Evolutionary conservation across 2,329 filamentous ascomycete species (phyloP), one percentile per base, ranked within the genome.

Genomic region (Botrytis tulipae): DNA sequence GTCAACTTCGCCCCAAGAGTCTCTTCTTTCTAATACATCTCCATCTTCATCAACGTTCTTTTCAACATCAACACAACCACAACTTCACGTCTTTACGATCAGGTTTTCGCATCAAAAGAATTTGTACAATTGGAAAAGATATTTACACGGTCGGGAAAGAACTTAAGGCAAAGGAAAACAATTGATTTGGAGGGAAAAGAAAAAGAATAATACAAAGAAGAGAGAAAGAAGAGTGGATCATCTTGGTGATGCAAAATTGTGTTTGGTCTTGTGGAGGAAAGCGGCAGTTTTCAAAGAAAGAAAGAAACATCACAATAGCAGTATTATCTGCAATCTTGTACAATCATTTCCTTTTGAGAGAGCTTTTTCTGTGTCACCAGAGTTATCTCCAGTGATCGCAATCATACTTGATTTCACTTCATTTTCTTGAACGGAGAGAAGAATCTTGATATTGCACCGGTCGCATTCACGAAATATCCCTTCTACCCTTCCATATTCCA

Each of bases 391-490:
- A 79, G 79, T 79, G 79, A 79, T 80, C 76, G 79, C 79, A 81
- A 81, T 81, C 80, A 81, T 79, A 81, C 79, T 80, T 81, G 79
- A 79, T 79, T 81, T 79, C 76, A 79, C 78, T 76, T 81, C 80
- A 79, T 80, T 81, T 79, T 77, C 74, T 72, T 77, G 77, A 79
- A 76, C 78, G 80, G 77, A 62, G 80, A 80, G 74, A 80, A 81
- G 77, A 80, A 79, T 77, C 76, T 76, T 80, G 78, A 80, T 78
- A 75, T 77, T 78, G 77, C 78, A 78, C 74, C 78, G 79, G 76
- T 80, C 78, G 78, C 79, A 78, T 78, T 78, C 76, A 77, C 78
- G 74, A 77, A 75, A 75, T 65, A 61, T 73, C 74, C 75, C 62
- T 75, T 75, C 75, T 29, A 69, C 25, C 76, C 73, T 74, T 76